A percentile compares a stretch with the other conserved stretches of the same genome.
These are phyloP conservation scores for Fusarium mangiferae DNA, from an alignment of 2,329 filamentous ascomycete genomes.

Conservation along the genomic window DNA sequence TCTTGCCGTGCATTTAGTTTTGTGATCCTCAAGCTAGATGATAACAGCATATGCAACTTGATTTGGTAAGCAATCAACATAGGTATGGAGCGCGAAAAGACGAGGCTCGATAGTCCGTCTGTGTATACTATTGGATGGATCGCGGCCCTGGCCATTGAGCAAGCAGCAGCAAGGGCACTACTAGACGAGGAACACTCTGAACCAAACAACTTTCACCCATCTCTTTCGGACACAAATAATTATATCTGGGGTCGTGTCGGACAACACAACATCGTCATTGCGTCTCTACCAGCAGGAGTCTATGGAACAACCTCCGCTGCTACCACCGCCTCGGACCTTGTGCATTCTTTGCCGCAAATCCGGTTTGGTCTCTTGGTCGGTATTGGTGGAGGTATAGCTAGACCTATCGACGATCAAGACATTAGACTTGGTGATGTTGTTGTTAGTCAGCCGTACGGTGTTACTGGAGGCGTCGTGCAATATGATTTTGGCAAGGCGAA, in stretches of 20 bases:
- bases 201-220: constrained; percentile 5
- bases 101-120: not conserved
- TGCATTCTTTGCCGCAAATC: constrained; percentile 30
- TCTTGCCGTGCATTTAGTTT: no score
- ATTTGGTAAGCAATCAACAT: no score
- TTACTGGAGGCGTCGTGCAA: constrained; percentile 33
- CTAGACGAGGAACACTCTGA: constrained; percentile 39
- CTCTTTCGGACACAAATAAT: constrained; percentile 36
- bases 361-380: constrained; percentile 40
- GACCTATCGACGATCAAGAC: constrained; percentile 7
- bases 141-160: constrained; percentile 38
- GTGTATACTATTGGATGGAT: constrained; percentile 44
- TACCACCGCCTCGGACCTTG: constrained; percentile 10
- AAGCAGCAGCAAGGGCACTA: constrained; percentile 38
- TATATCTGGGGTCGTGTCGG: constrained; percentile 43
- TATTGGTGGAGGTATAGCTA: constrained; percentile 55
- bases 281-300: constrained; percentile 32
- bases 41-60: no score
- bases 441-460: constrained; percentile 34
- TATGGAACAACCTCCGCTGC: constrained; percentile 29
- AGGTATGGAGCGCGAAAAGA: not conserved
- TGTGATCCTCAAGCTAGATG: not conserved
- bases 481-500: constrained; percentile 39
- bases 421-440: constrained; percentile 45
- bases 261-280: constrained; percentile 43